Base-by-base conservation (phyloP, 1,284 basidiomycete species). In the Pseudozyma flocculosa region DNA sequence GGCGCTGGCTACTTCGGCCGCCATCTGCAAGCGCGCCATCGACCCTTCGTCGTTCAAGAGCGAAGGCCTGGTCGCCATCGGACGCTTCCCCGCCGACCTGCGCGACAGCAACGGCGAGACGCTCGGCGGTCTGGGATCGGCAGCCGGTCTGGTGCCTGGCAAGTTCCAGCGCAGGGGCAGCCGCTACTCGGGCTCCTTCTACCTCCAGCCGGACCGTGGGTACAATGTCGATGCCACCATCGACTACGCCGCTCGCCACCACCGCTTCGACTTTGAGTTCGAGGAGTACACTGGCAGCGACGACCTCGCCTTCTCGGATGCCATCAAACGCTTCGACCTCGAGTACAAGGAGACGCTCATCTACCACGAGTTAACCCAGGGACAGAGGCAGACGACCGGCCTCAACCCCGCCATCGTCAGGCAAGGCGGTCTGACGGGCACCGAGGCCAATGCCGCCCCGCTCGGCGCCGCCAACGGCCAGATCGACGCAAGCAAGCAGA, bases 241-340 rank as follows among this genome's bases (percentile, higher is more conserved):
- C 50, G 83, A 87, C 75, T 87, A 85, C 62, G 83, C 85, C 69
- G 81, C 81, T 3, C 83, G 85, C 15, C 83, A 83, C 48, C 79
- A 85, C 57, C 79, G 81, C 36, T 82, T 88, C 65, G 80, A 83
- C 54, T 86, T 88, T 69, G 79, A 82, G 2, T 78, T 88, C 23
- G 79, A 79, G 2, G 81, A 76, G 36, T 68, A 80, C 0, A 74
- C 79, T 2, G 78, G 82, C 3, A 81, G 87, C 15, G 11, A 29
- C 26, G 86, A 85, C 73, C 64, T 79, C 1, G 73, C 80, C 19
- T 85, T 84, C 0, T 81, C 83, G 70, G 72, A 83, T 48, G 87
- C 85, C 0, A 81, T 86, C 19, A 53, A 80, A 45, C 74, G 88
- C 4, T 81, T 87, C 24, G 51, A 80, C 45, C 73, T 88, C 10